Base-by-base conservation (phyloP, 768 basidiomycete genomes). In the Termitomyces sp. region DNA sequence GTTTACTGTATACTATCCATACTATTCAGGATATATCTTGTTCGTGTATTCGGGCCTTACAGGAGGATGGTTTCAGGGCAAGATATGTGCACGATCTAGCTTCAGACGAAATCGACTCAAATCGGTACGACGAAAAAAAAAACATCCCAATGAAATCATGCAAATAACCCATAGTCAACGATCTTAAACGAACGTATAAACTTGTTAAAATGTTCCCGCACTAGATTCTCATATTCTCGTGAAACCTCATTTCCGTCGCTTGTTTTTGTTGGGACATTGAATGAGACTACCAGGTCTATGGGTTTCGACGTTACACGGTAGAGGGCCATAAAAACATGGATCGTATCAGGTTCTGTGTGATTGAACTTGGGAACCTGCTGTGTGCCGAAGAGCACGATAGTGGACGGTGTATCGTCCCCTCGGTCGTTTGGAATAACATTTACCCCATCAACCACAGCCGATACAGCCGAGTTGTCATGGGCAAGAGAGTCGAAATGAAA, bases 401-500 rank as follows among this genome's bases (percentile, higher is more conserved):
- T 84, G 35, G 78, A 72, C 4, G 87, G 86, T 1, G 85, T 89
- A 10, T 64, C 59, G 62, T 81, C 81, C 27, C 73, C 72, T 62
- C 72, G 67, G 62, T 73, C 68, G 64, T 82, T 77, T 53, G 68
- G 65, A 34, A 79, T 59, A 3, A 75, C 64, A n/a, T 60, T 56
- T 27, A 84, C 69, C 2, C 66, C 68, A 19, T 77, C 57, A 19
- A 94, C 77, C 23, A 68, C 67, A 10, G 75, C 72, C 10, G 78
- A 77, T 41, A 71, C 61, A 6, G 96, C 92, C 23, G 80, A 75
- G 67, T 97, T 98, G 73, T 98, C 97, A 65, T 96, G 85, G 12
- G 95, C 95, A 43, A 98, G 72, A 1, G 94, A 88, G 53, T 85
- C 80, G 62, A 97, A 97, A 74, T 97, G 95, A 65, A 88, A 94